Base-by-base conservation (phyloP, 139 green algal genomes). In the Yamagishiella unicocca region DNA sequence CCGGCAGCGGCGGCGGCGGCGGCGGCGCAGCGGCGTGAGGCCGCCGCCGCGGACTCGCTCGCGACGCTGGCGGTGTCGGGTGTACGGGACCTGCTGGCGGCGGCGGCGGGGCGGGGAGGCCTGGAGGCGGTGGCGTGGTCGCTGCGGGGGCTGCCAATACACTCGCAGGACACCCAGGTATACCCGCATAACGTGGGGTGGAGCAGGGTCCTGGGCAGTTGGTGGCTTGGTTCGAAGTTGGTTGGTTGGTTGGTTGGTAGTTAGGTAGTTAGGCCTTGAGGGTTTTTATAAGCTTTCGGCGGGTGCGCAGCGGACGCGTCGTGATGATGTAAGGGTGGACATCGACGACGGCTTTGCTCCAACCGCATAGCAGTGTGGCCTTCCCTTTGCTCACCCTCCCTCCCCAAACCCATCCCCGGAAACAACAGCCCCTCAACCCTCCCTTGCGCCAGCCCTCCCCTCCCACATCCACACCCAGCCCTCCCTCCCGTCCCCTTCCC, bases 61-160 rank as follows among this genome's bases (percentile, higher is more conserved):
- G 78, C 88, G 37, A 61, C 62, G 19, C 89, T 92, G 35, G 87
- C 89, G 71, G 84, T 83, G 12, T 72, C 31, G 31, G 83, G 83
- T 19, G 38, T 92, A 78, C 71, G 61, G 61, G 67, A 88, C 58
- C 42, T 84, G 55, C 40, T 92, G 38, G 75, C 62, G 40, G 54
- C 35, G 31, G 76, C 76, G 54, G 54, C 54, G 76, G 76, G 53
- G 24, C 37, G 54, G 76, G 68, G 83, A 77, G 17, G 83, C 37
- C 70, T 88, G 24, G 70, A 40, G 64, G 27, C 78, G 42, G 68
- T 92, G 75, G 81, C 81, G n/a, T 83, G 82, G 37, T 42, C 53
- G 42, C 46, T 79, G 2, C 75, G 55, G 31, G 76, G 76, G 9
- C 55, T 83, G 76, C 76, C 76, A 54, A 83, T 83, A 8, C 76